phyloP scores from a whole-genome alignment of 192 early-diverging fungal genomes.

The Haplosporangium gracile region DNA sequence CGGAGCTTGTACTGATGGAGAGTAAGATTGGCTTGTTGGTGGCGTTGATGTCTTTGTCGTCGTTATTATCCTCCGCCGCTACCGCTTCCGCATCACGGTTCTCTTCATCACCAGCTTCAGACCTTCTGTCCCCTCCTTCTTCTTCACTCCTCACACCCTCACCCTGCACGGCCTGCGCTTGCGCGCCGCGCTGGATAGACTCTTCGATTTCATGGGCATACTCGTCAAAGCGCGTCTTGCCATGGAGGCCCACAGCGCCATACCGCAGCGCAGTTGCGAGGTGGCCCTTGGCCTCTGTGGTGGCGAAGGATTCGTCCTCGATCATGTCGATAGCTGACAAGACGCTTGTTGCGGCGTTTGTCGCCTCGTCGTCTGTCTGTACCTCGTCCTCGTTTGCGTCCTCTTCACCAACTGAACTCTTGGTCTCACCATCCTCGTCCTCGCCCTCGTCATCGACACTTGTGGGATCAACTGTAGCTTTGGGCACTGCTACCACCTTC shows the following conservation, averaged over 20 bases:
- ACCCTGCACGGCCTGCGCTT: neutral
- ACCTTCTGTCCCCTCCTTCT: neutral
- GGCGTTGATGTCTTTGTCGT: no score
- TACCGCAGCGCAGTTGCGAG: neutral
- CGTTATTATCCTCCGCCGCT: no score
- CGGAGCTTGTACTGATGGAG: no score
- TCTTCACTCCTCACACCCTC: neutral
- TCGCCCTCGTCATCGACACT: neutral
- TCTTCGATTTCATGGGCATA: neutral
- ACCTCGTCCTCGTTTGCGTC: neutral
- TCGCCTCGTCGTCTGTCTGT: neutral
- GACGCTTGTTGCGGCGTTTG: neutral
- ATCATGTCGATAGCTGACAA: neutral
- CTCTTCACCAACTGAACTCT: neutral
- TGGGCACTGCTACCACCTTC: neutral
- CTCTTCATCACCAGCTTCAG: no score
- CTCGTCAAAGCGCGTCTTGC: neutral
- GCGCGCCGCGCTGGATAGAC: neutral
- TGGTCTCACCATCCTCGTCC: neutral
- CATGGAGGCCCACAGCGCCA: neutral
- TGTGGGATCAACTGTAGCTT: no score
- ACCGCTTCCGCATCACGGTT: no score
- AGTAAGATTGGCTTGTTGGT: no score
- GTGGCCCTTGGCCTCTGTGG: neutral
- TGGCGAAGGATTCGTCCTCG: neutral